Base-by-base conservation (phyloP, 208 protist genomes). In the Trypanosoma mega region DNA sequence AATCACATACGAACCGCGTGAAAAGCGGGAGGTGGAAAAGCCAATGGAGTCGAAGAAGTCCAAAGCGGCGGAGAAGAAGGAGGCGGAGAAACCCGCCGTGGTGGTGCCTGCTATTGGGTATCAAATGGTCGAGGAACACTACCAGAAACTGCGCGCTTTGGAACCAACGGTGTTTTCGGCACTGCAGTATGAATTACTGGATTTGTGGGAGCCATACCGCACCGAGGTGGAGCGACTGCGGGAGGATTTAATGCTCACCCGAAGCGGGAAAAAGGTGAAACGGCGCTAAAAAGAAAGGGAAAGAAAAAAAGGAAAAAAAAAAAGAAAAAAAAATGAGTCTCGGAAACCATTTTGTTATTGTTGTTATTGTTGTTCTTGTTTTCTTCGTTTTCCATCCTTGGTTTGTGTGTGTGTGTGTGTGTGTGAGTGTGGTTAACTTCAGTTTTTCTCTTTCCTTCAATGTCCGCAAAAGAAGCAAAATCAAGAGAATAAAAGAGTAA, bases 171-270 rank as follows among this genome's bases (percentile, higher is more conserved):
- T 94, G 48, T 89, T 85, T 57, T 72, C 79, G 11, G 74, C 80
- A 0, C 68, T 94, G 27, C 83, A 95, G 43, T 74, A 78, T 49
- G 68, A 65, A 26, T 88, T 95, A 8, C 34, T 95, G 20, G 74
- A 82, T 36, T 33, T 82, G 54, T 95, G 89, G 86, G 83, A 91
- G 68, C 85, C 85, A 18, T 92, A 92, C 61, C 78, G 82, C 21
- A 68, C 46, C 1, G 85, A 93, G 67, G 85, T 95, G 64, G 83
- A 92, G 45, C 70, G 80, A 20, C 53, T 78, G 18, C 74, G 84
- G 5, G 85, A 95, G 30, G 89, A 95, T 43, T 67, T 78, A 27
- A 73, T 86, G 60, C 70, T 76, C 9, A 53, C 68, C 24, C 71
- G 80, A 20, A 74, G 63, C n/a, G 76, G 80, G 8, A 71, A 72